Base-by-base conservation (phyloP, 2,329 filamentous ascomycete genomes). In the Alternaria sp. region DNA sequence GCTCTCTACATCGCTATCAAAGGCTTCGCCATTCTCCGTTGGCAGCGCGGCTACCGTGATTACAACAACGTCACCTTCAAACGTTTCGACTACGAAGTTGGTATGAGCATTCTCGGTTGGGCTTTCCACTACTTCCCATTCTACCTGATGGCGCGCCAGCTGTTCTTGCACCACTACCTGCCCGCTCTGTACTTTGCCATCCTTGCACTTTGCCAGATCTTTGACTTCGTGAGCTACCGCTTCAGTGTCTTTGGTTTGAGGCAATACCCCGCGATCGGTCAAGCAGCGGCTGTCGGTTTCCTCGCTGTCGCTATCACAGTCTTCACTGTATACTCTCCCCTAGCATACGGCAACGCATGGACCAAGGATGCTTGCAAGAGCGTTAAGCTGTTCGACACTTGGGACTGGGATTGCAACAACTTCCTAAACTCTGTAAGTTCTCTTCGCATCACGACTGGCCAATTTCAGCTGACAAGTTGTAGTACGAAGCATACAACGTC, bases 91-190 rank as follows among this genome's bases (percentile, higher is more conserved):
- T 98, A 97, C 77, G 96, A 99, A 81, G 89, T 98, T 63, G 96
- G 96, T 65, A 93, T 90, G 57, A 93, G 89, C 17, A 91, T 97
- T 30, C 87, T 99, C 9, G 96, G 92, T 70, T 99, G 96, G 96
- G 93, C 92, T 51, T 91, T 99, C 81, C 96, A 99, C 82, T 99
- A 97, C 85, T 98, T 99, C 85, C 96, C 96, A 11, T 99, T 99
- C 85, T 99, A 90, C 84, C 87, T 99, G 61, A 98, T 99, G 96
- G 90, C 96, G 78, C 93, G 96, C 73, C 96, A 99, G 82, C 89
- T 99, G 36, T 99, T 99, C 87, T 85, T 99, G 66, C 96, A 99
- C 81, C 96, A 99, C 83, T 99, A 99, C 81, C 96, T 99, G 82
- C 96, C 96, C 0, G 96, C 96, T 3, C 88, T 99, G 13, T 97